A percentile compares a stretch with the other conserved stretches of the same genome.
These are phyloP conservation scores for Fusarium longipes DNA, from an alignment of 2,329 filamentous ascomycete species.

Conservation along the genomic window DNA sequence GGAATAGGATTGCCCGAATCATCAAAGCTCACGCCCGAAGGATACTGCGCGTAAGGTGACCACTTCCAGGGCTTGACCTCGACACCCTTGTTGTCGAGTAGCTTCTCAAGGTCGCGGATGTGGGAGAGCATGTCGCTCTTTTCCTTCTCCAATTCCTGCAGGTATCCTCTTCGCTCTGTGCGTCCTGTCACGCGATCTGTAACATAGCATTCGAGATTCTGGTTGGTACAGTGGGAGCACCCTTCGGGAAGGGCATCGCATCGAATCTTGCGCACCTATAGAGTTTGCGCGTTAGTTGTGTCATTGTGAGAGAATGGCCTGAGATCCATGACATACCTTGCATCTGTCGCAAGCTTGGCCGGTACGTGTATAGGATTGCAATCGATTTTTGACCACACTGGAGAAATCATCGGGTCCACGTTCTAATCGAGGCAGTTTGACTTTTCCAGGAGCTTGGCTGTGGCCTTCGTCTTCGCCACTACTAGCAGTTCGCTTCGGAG, in stretches of 20 bases:
- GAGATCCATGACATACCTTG: constrained; percentile 67
- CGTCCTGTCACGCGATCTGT: constrained; percentile 89
- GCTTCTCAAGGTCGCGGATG: constrained; percentile 74
- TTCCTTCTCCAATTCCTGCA: constrained; percentile 80
- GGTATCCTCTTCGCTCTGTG: constrained; percentile 81
- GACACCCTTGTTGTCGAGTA: constrained; percentile 70
- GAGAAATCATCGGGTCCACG: constrained; percentile 64
- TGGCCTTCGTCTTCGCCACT: constrained; percentile 49
- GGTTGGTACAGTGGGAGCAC: constrained; percentile 83
- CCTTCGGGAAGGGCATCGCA: constrained; percentile 85
- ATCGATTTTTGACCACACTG: constrained; percentile 65
- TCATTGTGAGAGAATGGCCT: not conserved
- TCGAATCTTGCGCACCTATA: constrained; percentile 83
- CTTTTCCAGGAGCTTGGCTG: constrained; percentile 50
- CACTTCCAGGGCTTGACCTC: constrained; percentile 66
- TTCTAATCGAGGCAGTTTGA: constrained; percentile 63
- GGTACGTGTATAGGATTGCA: constrained; percentile 70
- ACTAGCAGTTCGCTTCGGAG: constrained; percentile 40
- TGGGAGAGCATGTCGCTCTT: constrained; percentile 74
- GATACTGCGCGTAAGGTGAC: constrained; percentile 47
- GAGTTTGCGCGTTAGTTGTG: constrained; percentile 22
- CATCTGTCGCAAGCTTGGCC: constrained; percentile 91
- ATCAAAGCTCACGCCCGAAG: constrained; percentile 41
- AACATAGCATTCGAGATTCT: constrained; percentile 81
- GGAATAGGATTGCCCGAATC: constrained; percentile 43